Base-by-base conservation (phyloP, 257 asterid species). In the Nicotiana paniculata region DNA sequence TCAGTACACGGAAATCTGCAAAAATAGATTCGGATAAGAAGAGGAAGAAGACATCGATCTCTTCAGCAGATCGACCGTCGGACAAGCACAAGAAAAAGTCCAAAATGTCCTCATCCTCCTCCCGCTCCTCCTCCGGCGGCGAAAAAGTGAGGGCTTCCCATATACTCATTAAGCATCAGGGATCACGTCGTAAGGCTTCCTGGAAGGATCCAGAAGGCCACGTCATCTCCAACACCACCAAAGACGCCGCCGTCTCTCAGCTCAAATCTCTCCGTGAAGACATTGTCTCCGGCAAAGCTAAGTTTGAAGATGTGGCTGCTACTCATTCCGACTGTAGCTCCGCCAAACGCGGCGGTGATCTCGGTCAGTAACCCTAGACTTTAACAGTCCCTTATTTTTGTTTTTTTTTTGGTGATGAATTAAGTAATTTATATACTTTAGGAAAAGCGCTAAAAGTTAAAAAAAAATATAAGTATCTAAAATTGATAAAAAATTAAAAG, bases 311-410 rank as follows among this genome's bases (percentile, higher is more conserved):
- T 77, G 85, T 96, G 81, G 99, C 99, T 28, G 35, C 90, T 13
- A 72, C 85, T 57, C 84, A 85, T 90, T 96, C 99, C 5, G 94
- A 96, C 87, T 96, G 99, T 86, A 91, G 82, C 92, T 96, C 99
- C 85, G 97, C 97, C 85, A 96, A 94, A 88, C 97, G 97, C 83
- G 97, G 97, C 81, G 99, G 99, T 39, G 97, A 96, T 89, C 93
- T 96, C 67, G 98, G 99, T 96, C 53, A 21, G 91, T 61, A 48
- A 75, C 86, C 80, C 67, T 79, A 24, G 10, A 13, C 13, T 59
- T 76, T 28, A 30, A 48, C 24, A 37, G 61, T 10, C 62, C 26
- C 30, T 43, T 43, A 32, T 32, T 43, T 6, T 39, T 37, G 8
- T 32, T 32, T 1, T 30, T 30, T 30, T 3, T 32, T 43, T 43